Percentiles rank a stretch among this genome's conserved stretches.
phyloP scores from a whole-genome alignment of 2,329 filamentous ascomycete species.

The Paecilomyces formosus region DNA sequence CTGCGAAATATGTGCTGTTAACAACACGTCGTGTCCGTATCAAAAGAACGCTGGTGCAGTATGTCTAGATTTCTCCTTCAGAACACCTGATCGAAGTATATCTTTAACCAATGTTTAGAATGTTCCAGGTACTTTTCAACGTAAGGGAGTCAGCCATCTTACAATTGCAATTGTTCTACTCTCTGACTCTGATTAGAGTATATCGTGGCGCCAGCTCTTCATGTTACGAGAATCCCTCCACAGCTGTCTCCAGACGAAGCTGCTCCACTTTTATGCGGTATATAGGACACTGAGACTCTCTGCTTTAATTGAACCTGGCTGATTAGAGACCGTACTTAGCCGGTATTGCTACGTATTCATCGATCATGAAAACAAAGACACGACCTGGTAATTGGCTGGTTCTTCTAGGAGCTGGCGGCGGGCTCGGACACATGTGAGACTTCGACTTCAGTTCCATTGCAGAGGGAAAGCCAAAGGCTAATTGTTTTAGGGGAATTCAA shows the following conservation, averaged over 20 bases:
- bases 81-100: not conserved
- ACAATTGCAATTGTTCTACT: not conserved
- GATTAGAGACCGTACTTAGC: conserved; percentile 8
- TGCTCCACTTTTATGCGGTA: conserved; percentile 31
- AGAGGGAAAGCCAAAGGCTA: not conserved
- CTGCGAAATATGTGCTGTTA: conserved; percentile 31
- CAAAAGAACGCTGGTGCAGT: conserved; percentile 32
- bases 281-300: conserved; percentile 1
- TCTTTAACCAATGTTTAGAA: conserved; percentile 16
- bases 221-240: conserved; percentile 28
- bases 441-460: no score
- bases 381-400: conserved; percentile 27
- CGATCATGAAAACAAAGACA: conserved; percentile 29
- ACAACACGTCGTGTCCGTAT: conserved; percentile 30
- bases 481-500: conserved; percentile 24
- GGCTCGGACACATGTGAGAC: conserved; percentile 31
- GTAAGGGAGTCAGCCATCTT: conserved; percentile 8
- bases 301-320: not conserved
- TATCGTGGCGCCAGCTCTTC: conserved; percentile 25
- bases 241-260: conserved; percentile 23
- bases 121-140: conserved; percentile 31
- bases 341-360: conserved; percentile 33
- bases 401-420: conserved; percentile 29
- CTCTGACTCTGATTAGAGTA: conserved; percentile 17
- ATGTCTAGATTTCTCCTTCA: conserved; percentile 5